Base-by-base conservation (phyloP, 495 filamentous ascomycete genomes). In the Xanthoparmelia taractica region DNA sequence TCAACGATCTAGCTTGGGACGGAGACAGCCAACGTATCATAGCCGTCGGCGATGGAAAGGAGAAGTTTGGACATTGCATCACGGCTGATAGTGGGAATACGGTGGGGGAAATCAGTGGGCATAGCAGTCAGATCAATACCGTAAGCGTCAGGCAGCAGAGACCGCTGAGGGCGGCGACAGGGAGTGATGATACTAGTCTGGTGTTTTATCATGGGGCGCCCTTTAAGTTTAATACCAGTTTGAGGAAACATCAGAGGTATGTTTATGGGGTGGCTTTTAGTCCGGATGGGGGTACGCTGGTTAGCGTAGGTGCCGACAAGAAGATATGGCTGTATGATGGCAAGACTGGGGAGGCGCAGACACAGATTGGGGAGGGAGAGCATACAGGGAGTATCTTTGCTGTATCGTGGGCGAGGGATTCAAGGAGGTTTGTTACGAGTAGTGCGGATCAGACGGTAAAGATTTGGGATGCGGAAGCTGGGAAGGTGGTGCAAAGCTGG, bases 1-100 rank as follows among this genome's bases (percentile, higher is more conserved):
- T 98, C 73, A 94, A 94, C 72, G 94, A 97, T 71, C 79, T 98
- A 57, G 91, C 93, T 15, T 98, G 94, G 92, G 94, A 97, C 73
- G 95, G 93, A 55, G 94, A 98, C 73, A 92, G 88, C 57, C 92
- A 96, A 77, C 87, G 94, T 31, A 89, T 98, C 58, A 96, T 97
- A 65, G 95, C 93, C 13, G 95, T 97, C 25, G 94, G 94, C 29
- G 87, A 97, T 63, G 94, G 94, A 20, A 92, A 93, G 72, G 91
- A 97, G 74, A 84, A 90, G 59, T 96, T 88, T 74, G 95, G 94
- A 20, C 92, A 93, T 71, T 96, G 89, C 77, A 91, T 97, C 70
- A 96, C 91, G 10, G 93, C 90, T 70, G 95, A 97, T 70, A 92
- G 88, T 70, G 94, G 95, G 66, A 97, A 97, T 76, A 90, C 85